Conservation (phyloP, 805 yeast genomes). For the Nakazawaea wyomingensis region DNA sequence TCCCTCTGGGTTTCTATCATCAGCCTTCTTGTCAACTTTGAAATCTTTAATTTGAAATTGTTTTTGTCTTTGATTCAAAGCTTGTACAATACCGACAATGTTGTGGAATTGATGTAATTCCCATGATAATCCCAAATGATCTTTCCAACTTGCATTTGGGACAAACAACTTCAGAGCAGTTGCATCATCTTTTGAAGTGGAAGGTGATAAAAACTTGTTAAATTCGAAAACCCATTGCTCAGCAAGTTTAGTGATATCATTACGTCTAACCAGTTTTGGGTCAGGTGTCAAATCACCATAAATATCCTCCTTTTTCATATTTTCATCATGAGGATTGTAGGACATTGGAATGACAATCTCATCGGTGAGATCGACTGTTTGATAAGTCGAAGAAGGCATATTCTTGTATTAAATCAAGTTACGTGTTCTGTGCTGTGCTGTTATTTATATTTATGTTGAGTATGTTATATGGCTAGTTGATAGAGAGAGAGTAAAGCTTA, state of each 20-base stretch:
- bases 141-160: constrained; percentile 32
- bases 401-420: not conserved
- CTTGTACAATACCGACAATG: constrained; percentile 22
- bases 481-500: too few relatives aligned
- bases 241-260: constrained; percentile 11
- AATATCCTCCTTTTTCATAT: constrained; percentile 15
- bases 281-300: constrained; percentile 13
- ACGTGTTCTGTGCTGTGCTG: too few relatives aligned
- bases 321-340: constrained; percentile 14
- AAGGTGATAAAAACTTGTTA: constrained; percentile 6
- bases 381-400: constrained; percentile 10
- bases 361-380: constrained; percentile 16
- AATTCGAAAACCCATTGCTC: constrained; percentile 16
- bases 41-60: constrained; percentile 24
- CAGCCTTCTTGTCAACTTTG: constrained; percentile 26
- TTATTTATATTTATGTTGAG: not conserved
- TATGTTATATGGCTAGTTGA: not conserved
- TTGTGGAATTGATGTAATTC: constrained; percentile 30
- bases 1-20: constrained; percentile 26
- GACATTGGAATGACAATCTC: constrained; percentile 17
- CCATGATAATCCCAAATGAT: constrained; percentile 29
- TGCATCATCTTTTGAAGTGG: not conserved
- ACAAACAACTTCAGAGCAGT: constrained; percentile 21
- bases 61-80: constrained; percentile 15
- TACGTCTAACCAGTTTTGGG: constrained; percentile 13